A percentile compares a stretch with the other conserved stretches of the same genome.
Conservation (phyloP, 805 yeast species). For the Hemisphaericaspora nanyangensis region DNA sequence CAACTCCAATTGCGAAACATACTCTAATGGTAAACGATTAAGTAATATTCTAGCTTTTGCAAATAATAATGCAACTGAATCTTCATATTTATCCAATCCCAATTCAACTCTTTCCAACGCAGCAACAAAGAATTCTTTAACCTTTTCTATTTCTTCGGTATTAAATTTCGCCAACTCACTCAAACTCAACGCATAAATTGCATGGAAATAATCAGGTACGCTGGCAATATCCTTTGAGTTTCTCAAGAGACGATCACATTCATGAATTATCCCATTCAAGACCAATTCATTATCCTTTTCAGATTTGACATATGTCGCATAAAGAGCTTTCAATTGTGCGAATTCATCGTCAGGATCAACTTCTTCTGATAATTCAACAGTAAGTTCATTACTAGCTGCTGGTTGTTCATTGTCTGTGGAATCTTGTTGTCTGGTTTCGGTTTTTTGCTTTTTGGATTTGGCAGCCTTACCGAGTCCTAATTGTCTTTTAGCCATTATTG, state of each 20-base stretch:
- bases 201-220: slow-evolving; percentile 54
- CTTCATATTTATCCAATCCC: slow-evolving; percentile 52
- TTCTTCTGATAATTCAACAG: slow-evolving; percentile 65
- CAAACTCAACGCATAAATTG: slow-evolving; percentile 70
- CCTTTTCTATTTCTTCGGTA: slow-evolving; percentile 26
- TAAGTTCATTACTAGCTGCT: slow-evolving; percentile 22
- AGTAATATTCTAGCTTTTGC: slow-evolving; percentile 54
- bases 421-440: slow-evolving; percentile 14
- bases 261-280: slow-evolving; percentile 84
- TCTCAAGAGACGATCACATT: slow-evolving; percentile 77
- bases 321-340: slow-evolving; percentile 70
- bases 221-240: slow-evolving; percentile 16
- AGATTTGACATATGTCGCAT: slow-evolving; percentile 57
- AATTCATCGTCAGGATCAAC: slow-evolving; percentile 75
- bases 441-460: slow-evolving; percentile 42
- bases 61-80: slow-evolving; percentile 44
- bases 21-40: slow-evolving; percentile 57
- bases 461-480: slow-evolving; percentile 45
- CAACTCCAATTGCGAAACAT: slow-evolving; percentile 46
- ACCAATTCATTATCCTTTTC: slow-evolving; percentile 61
- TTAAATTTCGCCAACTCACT: slow-evolving; percentile 60
- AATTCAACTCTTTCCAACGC: slow-evolving; percentile 64
- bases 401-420: slow-evolving; percentile 12
- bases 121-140: slow-evolving; percentile 60
- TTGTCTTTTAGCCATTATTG: slow-evolving; percentile 32